Base-by-base conservation (phyloP, 176 grass and related monocot species). In the Musa beccarii region DNA sequence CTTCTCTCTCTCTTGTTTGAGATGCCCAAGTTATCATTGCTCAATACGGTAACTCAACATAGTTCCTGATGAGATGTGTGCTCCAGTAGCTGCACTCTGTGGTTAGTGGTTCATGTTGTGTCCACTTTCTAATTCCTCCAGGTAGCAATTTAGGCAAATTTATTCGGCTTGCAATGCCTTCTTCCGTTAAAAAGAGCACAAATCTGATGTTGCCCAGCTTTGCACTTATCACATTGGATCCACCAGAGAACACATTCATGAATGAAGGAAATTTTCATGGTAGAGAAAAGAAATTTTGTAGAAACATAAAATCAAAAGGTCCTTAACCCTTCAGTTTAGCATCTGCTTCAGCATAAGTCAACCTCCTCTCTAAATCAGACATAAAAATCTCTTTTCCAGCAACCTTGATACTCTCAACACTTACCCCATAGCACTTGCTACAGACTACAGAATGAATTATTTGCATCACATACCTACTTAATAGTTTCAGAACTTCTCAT, bases 311-410 rank as follows among this genome's bases (percentile, higher is more conserved):
- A 72, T 11, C 19, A 52, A 43, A 22, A 76, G 16, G 11, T 11
- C 9, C 75, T 85, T 90, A 98, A 90, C 88, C 90, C 91, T 87
- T 98, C 95, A 25, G 89, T n/a, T 92, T 90, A 53, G 93, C 93
- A 87, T 98, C 94, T 78, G 88, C 91, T 81, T 98, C 90, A 54
- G 86, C 88, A 76, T 98, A 98, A 82, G 69, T 89, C 24, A 55
- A 73, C 78, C 66, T 84, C 78, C 87, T 93, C 28, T 89, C 65
- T 67, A 93, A 89, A 75, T 81, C 86, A 14, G 63, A 52, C 77
- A 89, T 98, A 64, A 73, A 54, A 74, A 83, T 24, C 55, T 75
- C 76, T 50, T 72, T 52, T 10, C 28, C 19, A 63, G n/a, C 68
- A 75, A 83, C 71, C 54, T 87, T 87, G 11, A 87, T 75, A 62